Percentiles rank a stretch among this genome's conserved stretches.
Conservation (phyloP, 441 rosid genomes). For the Biscutella laevigata region DNA sequence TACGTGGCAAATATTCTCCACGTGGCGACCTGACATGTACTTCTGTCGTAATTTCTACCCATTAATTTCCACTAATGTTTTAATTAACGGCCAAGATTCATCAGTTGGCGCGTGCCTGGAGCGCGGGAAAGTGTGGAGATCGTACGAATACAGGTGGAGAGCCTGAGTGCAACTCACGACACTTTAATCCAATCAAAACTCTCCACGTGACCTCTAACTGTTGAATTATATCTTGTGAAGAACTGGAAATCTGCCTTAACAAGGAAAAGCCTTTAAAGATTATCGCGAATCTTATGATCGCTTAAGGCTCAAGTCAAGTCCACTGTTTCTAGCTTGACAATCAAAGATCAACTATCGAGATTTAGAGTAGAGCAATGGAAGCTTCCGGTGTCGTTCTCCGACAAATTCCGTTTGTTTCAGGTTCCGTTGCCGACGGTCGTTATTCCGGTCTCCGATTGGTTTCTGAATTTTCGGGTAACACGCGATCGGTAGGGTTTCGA, state of each 20-base stretch:
- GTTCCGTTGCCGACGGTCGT: conserved; percentile 18
- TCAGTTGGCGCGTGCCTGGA: conserved; percentile 14
- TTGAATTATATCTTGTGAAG: conserved; percentile 9
- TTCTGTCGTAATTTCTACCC: not conserved
- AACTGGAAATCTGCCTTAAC: not conserved
- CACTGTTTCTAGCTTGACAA: not conserved
- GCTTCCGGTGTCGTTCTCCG: conserved; percentile 32
- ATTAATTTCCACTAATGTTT: not conserved
- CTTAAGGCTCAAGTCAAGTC: conserved; percentile 10
- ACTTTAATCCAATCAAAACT: conserved; percentile 10
- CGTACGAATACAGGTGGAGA: conserved; percentile 18
- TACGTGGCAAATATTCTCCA: conserved; percentile 17
- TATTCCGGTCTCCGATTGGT: conserved; percentile 14
- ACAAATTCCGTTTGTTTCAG: conserved; percentile 20
- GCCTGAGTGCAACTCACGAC: conserved; percentile 28
- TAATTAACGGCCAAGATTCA: conserved; percentile 8
- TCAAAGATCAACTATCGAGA: no score
- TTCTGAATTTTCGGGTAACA: conserved; percentile 6
- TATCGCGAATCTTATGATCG: not conserved
- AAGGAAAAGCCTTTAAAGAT: conserved; percentile 6
- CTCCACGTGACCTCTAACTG: conserved; percentile 15
- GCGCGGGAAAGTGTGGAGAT: conserved; percentile 26
- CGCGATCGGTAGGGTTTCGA: not conserved
- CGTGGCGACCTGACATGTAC: conserved; percentile 21
- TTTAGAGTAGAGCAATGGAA: no score